Percentiles rank a stretch among this genome's conserved stretches.
These are phyloP conservation scores for Exutisphaerella laricina DNA, from an alignment of 2,329 filamentous ascomycete species.

Conservation along the genomic window DNA sequence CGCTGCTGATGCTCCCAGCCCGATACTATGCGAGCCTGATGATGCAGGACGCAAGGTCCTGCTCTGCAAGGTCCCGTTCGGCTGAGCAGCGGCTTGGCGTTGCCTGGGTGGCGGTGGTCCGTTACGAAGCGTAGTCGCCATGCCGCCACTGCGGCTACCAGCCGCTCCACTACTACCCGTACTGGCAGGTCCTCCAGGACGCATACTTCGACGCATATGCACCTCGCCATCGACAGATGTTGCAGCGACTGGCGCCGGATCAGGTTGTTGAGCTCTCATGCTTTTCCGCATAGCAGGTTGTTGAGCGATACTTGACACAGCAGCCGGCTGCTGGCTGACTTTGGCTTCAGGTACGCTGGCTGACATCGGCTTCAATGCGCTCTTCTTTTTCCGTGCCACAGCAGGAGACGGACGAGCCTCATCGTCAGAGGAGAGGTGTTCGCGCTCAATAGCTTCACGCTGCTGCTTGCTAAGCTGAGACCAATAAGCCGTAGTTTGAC, in stretches of 20 bases:
- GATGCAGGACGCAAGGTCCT: slow-evolving; percentile 21
- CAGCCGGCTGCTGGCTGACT: slow-evolving; percentile 14
- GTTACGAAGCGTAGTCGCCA: slow-evolving; percentile 28
- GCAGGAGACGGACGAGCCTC: slow-evolving; percentile 20
- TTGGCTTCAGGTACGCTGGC: slow-evolving; percentile 8
- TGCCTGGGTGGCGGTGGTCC: slow-evolving; percentile 13
- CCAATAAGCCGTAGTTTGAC: slow-evolving; percentile 65
- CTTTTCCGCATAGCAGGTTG: slow-evolving; percentile 41
- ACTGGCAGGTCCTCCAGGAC: slow-evolving; percentile 25
- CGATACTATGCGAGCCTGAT: slow-evolving; percentile 5
- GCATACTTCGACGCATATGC: slow-evolving; percentile 37
- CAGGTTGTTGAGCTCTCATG: slow-evolving; percentile 27
- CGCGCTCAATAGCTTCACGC: slow-evolving; percentile 56
- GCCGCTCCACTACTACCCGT: background rate
- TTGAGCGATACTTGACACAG: slow-evolving; percentile 32
- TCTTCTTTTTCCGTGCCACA: slow-evolving; percentile 39
- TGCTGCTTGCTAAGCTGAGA: slow-evolving; percentile 58
- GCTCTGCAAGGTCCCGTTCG: slow-evolving; percentile 9
- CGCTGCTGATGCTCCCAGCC: slow-evolving; percentile 16
- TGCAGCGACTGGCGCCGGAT: slow-evolving; percentile 16
- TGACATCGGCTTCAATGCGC: slow-evolving; percentile 23
- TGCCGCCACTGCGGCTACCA: slow-evolving; percentile 13
- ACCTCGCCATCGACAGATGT: slow-evolving; percentile 19
- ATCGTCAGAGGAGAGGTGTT: slow-evolving; percentile 37
- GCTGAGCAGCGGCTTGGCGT: slow-evolving; percentile 16